These are phyloP conservation scores for Cryptosporidium muris DNA, from an alignment of 169 alveolate genomes.

Conservation along the genomic window DNA sequence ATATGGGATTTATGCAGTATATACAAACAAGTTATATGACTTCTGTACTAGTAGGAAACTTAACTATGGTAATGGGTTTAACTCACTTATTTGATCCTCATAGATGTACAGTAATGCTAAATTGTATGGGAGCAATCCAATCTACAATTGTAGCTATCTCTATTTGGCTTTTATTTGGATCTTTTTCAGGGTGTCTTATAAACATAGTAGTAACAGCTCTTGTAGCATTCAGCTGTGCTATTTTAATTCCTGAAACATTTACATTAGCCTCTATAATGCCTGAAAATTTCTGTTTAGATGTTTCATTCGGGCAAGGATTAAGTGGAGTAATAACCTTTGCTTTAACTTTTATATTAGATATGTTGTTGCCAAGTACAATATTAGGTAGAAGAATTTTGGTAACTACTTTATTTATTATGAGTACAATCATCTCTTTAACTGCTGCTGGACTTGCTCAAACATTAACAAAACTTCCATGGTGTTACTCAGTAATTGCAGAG, in stretches of 20 bases:
- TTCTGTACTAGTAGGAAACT: constrained; percentile 49
- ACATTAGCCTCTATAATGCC: constrained; percentile 68
- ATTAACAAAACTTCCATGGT: constrained; percentile 50
- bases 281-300: constrained; percentile 67
- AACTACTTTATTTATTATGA: constrained; percentile 24
- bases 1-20: constrained; percentile 58
- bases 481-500: constrained; percentile 66
- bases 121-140: constrained; percentile 62
- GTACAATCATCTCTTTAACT: constrained; percentile 24
- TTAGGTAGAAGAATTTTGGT: constrained; percentile 38
- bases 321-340: constrained; percentile 53
- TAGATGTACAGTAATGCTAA: constrained; percentile 50
- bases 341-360: constrained; percentile 20
- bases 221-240: constrained; percentile 66
- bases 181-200: constrained; percentile 19
- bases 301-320: constrained; percentile 56
- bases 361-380: constrained; percentile 30
- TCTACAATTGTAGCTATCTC: constrained; percentile 42
- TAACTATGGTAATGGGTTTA: constrained; percentile 59
- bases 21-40: constrained; percentile 68
- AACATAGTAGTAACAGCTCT: constrained; percentile 46
- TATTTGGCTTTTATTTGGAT: constrained; percentile 53
- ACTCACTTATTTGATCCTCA: constrained; percentile 70
- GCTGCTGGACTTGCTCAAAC: constrained; percentile 69
- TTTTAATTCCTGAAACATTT: constrained; percentile 59